These are phyloP conservation scores for Lunasporangiospora selenospora DNA, from an alignment of 192 early-diverging fungal genomes.

Conservation along the genomic window DNA sequence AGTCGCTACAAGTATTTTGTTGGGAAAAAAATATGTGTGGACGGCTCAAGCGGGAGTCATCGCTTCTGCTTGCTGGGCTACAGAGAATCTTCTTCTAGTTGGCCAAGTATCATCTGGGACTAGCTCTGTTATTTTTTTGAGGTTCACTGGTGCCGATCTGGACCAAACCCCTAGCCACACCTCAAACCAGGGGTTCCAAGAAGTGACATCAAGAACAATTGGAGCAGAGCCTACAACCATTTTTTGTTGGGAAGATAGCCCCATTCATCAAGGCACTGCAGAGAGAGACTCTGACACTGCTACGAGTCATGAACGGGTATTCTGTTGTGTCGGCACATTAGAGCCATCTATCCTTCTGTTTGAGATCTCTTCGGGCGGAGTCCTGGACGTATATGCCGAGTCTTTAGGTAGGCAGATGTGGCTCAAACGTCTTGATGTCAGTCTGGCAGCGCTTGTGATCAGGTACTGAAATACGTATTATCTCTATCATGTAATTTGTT, in stretches of 20 bases:
- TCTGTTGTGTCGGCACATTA: slow-evolving; percentile 28
- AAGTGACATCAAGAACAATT: background rate
- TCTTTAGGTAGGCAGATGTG: slow-evolving; percentile 30
- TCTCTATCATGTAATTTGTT: too few species aligned
- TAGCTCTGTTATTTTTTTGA: slow-evolving; percentile 22
- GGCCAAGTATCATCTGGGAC: slow-evolving; percentile 20
- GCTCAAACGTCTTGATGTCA: too few species aligned
- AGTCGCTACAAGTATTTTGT: background rate
- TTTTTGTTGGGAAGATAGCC: slow-evolving; percentile 15
- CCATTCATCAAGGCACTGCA: too few species aligned
- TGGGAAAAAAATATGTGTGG: slow-evolving; percentile 13
- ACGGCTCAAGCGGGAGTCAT: background rate
- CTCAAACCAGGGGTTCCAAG: background rate
- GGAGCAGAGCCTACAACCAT: slow-evolving; percentile 31
- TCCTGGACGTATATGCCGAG: slow-evolving; percentile 17
- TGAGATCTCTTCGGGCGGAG: background rate
- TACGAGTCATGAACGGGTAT: background rate
- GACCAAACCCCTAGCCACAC: background rate
- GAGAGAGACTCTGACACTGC: background rate
- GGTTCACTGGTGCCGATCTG: too few species aligned
- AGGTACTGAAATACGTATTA: too few species aligned
- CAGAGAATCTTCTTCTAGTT: slow-evolving; percentile 8
- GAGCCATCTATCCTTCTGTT: slow-evolving; percentile 26
- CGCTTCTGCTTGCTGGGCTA: slow-evolving; percentile 18
- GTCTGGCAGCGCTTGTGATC: too few species aligned